Evolutionary conservation across 371 early-diverging fungal genomes (phyloP).

Genomic region (Apophysomyces variabilis): DNA sequence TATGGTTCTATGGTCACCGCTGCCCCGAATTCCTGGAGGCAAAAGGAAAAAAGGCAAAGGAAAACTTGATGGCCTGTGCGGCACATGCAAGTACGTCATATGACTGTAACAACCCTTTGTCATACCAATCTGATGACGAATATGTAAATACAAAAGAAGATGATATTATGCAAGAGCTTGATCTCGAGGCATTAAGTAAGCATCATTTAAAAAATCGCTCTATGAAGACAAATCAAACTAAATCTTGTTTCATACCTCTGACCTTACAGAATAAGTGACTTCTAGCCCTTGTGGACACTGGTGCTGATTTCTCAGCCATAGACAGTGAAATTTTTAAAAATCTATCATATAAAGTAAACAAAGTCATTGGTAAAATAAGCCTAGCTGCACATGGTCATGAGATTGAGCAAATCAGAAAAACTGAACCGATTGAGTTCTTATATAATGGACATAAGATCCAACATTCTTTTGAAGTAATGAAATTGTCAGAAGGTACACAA

Average conservation of each 20-base stretch:
- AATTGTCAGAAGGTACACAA: background rate
- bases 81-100: background rate
- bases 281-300: background rate
- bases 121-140: no score
- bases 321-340: background rate
- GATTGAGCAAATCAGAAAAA: no score
- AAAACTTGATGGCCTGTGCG: background rate
- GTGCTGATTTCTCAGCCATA: background rate
- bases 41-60: background rate
- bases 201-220: background rate
- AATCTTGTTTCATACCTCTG: background rate
- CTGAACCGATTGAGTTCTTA: no score
- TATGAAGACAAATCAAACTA: background rate
- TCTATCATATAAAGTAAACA: background rate
- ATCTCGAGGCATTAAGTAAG: background rate
- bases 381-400: no score
- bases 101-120: background rate
- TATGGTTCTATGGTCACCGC: background rate
- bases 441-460: no score
- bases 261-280: background rate
- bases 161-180: background rate
- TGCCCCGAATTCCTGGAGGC: background rate
- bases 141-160: background rate
- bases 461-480: slow-evolving; percentile 16
- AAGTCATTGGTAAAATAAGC: background rate